phyloP scores from a whole-genome alignment of 1,139 yeast species.

The Suhomyces chickasaworum region DNA sequence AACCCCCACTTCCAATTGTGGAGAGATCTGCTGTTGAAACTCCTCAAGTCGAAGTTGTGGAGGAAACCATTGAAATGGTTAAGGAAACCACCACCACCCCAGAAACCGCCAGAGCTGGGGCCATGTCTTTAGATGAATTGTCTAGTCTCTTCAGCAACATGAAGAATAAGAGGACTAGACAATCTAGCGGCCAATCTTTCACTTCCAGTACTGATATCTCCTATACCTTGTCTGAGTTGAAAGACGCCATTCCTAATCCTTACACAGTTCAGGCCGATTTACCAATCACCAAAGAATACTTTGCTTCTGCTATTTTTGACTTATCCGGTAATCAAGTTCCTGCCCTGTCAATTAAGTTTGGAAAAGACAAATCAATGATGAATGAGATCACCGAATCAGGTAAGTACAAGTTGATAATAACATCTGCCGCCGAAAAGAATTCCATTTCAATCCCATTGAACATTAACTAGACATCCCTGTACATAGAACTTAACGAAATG shows the following conservation, averaged over 20 bases:
- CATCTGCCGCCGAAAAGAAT: constrained; percentile 27
- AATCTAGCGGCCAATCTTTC: constrained; percentile 11
- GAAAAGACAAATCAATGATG: constrained; percentile 18
- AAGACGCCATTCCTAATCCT: constrained; percentile 33
- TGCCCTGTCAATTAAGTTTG: constrained; percentile 24
- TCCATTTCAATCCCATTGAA: constrained; percentile 21
- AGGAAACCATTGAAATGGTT: constrained; percentile 6
- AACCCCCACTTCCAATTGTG: constrained; percentile 65
- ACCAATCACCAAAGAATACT: constrained; percentile 33
- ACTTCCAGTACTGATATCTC: constrained; percentile 19
- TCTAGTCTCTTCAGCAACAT: constrained; percentile 37
- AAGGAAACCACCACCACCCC: constrained; percentile 3
- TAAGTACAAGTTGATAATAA: constrained; percentile 32
- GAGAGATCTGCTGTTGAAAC: constrained; percentile 25
- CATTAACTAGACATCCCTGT: constrained; percentile 16
- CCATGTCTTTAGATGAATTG: constrained; percentile 46
- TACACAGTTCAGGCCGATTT: constrained; percentile 24
- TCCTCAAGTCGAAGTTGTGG: constrained; percentile 6
- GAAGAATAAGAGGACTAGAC: constrained; percentile 17
- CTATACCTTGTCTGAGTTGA: constrained; percentile 35
- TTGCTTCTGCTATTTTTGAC: constrained; percentile 29
- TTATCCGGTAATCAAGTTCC: constrained; percentile 38
- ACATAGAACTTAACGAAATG: constrained; percentile 9
- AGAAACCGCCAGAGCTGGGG: constrained; percentile 18
- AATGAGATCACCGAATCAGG: constrained; percentile 32